phyloP scores from a whole-genome alignment of 1,284 basidiomycete species.

The Cryptococcus jaspeensis region DNA sequence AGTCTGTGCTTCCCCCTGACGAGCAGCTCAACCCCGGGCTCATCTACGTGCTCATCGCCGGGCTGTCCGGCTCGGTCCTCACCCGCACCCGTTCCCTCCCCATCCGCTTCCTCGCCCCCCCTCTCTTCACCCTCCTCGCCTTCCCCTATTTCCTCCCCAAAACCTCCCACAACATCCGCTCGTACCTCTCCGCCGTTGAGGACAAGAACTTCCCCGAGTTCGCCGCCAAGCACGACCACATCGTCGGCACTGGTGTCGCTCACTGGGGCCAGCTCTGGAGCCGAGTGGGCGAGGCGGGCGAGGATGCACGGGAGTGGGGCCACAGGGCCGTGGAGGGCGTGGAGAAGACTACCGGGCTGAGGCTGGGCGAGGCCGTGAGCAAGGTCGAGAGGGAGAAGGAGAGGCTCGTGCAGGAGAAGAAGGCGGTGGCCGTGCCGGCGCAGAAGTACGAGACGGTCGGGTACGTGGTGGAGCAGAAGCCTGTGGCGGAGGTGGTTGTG shows the following conservation, averaged over 20 bases:
- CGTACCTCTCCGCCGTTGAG: constrained; percentile 69
- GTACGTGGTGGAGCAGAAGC: constrained; percentile 47
- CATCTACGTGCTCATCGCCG: constrained; percentile 82
- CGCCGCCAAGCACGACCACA: constrained; percentile 66
- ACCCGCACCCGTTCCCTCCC: constrained; percentile 70
- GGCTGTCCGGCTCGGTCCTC: constrained; percentile 80
- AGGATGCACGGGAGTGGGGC: constrained; percentile 46
- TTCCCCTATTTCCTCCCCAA: constrained; percentile 76
- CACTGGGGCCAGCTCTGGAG: constrained; percentile 58
- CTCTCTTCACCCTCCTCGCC: constrained; percentile 64
- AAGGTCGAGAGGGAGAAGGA: constrained; percentile 34
- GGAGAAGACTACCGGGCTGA: constrained; percentile 70
- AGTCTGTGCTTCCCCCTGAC: constrained; percentile 70
- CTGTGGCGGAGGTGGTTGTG: constrained; percentile 45
- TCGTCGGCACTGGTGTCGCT: constrained; percentile 64
- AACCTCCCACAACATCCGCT: constrained; percentile 67
- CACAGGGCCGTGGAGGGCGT: constrained; percentile 59
- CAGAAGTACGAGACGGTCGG: constrained; percentile 36
- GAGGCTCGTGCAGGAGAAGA: not conserved
- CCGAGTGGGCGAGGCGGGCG: constrained; percentile 53
- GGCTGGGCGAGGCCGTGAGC: constrained; percentile 64
- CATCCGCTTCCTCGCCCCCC: constrained; percentile 67
- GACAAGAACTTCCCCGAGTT: constrained; percentile 65
- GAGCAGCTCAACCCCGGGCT: constrained; percentile 81
- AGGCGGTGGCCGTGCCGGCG: constrained; percentile 12